Conservation (phyloP, 495 filamentous ascomycete species). For the Xylaria flabelliformis region DNA sequence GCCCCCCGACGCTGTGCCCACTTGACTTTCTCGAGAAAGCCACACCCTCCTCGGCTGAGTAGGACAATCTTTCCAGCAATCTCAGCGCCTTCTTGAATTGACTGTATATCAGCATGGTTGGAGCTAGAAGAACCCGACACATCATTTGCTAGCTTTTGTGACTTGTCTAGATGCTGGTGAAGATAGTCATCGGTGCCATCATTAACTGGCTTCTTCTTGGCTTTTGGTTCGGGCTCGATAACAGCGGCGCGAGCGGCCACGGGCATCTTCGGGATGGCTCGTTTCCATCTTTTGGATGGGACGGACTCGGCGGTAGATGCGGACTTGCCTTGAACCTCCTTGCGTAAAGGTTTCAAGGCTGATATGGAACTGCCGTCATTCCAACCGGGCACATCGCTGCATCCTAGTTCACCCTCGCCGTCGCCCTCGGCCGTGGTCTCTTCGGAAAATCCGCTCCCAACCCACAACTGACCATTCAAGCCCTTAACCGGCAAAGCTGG, state of each 20-base stretch:
- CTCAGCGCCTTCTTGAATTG: constrained; percentile 90
- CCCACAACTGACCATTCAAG: constrained; percentile 85
- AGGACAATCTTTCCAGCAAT: constrained; percentile 92
- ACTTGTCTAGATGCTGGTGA: constrained; percentile 65
- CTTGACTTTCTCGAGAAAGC: constrained; percentile 95
- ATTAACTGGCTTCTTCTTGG: constrained; percentile 46
- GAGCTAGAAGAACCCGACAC: constrained; percentile 48
- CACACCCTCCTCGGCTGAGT: constrained; percentile 90
- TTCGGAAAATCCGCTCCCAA: constrained; percentile 87
- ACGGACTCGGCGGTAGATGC: constrained; percentile 39
- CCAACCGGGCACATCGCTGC: constrained; percentile 97
- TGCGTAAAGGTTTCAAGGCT: constrained; percentile 37
- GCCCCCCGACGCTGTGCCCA: constrained; percentile 94
- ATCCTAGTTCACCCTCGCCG: constrained; percentile 88
- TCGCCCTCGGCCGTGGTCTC: constrained; percentile 67
- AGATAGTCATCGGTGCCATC: constrained; percentile 95
- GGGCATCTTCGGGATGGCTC: constrained; percentile 32
- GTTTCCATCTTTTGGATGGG: constrained; percentile 42
- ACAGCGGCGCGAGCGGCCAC: constrained; percentile 34
- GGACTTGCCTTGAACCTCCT: constrained; percentile 40
- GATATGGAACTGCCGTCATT: constrained; percentile 57
- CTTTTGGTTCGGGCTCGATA: constrained; percentile 33
- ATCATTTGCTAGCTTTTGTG: constrained; percentile 41
- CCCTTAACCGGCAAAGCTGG: constrained; percentile 76
- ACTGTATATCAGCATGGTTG: constrained; percentile 90